Evolutionary conservation across 1,284 basidiomycete genomes (phyloP).

Genomic region (Leccinum pallidistipes): DNA sequence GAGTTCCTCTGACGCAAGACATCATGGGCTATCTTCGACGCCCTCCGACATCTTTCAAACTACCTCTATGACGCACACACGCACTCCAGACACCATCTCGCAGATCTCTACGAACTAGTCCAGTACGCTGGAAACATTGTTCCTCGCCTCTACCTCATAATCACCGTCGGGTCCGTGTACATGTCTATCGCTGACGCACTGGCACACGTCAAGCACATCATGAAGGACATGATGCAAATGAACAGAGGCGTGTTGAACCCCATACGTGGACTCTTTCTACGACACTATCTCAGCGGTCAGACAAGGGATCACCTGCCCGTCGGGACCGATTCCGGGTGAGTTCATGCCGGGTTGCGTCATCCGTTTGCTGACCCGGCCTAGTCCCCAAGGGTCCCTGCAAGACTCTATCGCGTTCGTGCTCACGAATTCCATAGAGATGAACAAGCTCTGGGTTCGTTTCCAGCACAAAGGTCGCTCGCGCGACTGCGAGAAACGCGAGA

Average conservation of each 20-base stretch:
- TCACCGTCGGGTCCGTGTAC: slow-evolving; percentile 96
- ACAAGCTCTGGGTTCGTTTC: slow-evolving; percentile 96
- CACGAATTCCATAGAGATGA: slow-evolving; percentile 99
- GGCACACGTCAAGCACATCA: slow-evolving; percentile 82
- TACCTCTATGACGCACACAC: slow-evolving; percentile 94
- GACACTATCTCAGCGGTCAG: slow-evolving; percentile 94
- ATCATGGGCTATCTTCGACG: slow-evolving; percentile 83
- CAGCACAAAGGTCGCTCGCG: slow-evolving; percentile 95
- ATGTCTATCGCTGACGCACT: slow-evolving; percentile 96
- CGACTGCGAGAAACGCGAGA: slow-evolving; percentile 92
- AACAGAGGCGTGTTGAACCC: slow-evolving; percentile 93
- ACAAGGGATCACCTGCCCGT: slow-evolving; percentile 92
- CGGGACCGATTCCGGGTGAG: slow-evolving; percentile 77
- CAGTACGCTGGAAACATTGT: slow-evolving; percentile 96
- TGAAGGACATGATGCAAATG: slow-evolving; percentile 99
- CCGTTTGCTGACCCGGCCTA: too few species aligned
- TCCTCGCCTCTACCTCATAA: slow-evolving; percentile 94
- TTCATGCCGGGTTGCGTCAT: too few species aligned
- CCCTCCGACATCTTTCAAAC: slow-evolving; percentile 88
- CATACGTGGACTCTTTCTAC: slow-evolving; percentile 87
- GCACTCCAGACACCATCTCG: slow-evolving; percentile 57
- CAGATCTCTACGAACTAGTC: slow-evolving; percentile 95
- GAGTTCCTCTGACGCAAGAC: slow-evolving; percentile 2
- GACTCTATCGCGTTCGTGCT: slow-evolving; percentile 94
- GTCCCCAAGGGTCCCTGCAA: slow-evolving; percentile 64